Conservation (phyloP, 345 rosid genomes). For the Angophora floribunda region DNA sequence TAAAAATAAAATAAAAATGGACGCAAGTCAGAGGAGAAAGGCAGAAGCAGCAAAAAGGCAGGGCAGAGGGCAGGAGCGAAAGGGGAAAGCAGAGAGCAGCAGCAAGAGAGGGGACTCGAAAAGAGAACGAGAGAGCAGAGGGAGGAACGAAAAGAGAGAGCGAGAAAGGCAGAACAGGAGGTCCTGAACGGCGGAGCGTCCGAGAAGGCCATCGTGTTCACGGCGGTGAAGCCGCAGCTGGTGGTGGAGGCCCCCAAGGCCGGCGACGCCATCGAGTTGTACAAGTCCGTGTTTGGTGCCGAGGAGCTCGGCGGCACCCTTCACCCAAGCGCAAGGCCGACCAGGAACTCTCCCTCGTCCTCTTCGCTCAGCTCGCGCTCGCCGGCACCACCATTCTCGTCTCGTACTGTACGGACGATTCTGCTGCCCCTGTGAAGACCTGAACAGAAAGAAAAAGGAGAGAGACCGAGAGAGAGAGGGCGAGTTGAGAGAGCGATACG, state of each 20-base stretch:
- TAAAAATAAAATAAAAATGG: no score
- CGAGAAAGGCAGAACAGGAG: conserved; percentile 1
- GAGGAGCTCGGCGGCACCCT: conserved; percentile 48
- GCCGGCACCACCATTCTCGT: conserved; percentile 55
- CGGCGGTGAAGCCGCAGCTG: conserved; percentile 59
- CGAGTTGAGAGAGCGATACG: no score
- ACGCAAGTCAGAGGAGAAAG: no score
- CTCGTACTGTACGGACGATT: conserved; percentile 31
- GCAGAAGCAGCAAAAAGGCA: no score
- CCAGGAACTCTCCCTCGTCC: conserved; percentile 77
- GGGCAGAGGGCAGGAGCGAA: no score
- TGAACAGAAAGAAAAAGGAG: no score
- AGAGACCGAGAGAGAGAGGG: no score
- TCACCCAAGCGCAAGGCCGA: conserved; percentile 90
- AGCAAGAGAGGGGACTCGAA: no score
- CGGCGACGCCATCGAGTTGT: conserved; percentile 66
- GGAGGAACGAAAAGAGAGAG: no score
- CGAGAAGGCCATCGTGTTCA: conserved; percentile 36
- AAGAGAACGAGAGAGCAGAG: no score
- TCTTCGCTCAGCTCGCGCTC: conserved; percentile 57
- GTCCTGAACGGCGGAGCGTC: conserved; percentile 43
- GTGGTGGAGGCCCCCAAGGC: conserved; percentile 79
- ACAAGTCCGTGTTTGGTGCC: conserved; percentile 75
- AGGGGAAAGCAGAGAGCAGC: no score
- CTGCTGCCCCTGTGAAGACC: background rate